Evolutionary conservation across 345 rosid genomes (phyloP), one percentile per base, ranked within the genome.

Genomic region (Isatis tinctoria): DNA sequence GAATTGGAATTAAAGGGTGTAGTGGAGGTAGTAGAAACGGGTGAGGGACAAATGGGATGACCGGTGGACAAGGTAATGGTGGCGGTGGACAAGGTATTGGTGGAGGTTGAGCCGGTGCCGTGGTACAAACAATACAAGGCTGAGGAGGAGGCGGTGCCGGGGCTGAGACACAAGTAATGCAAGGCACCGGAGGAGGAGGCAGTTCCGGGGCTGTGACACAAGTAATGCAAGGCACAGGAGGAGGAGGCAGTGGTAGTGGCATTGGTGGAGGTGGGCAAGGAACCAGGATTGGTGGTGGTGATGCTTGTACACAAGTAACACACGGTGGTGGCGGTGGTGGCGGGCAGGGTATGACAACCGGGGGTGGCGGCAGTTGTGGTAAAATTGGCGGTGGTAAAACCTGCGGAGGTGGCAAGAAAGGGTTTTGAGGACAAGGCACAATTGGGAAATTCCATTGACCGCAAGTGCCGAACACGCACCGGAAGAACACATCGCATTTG

Each of bases 381-480:
- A 30, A 20, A 43, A 37, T 18, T 0, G 70, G 73, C 7, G 67
- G 75, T 28, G 79, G 69, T 67, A 52, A 74, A 24, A n/a, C 16
- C 12, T 4, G 7, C 13, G 68, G 78, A 76, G 75, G 79, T 63
- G 80, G 75, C 66, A 76, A n/a, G 20, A 76, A 76, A 62, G 80
- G 80, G 53, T 76, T 76, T 70, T 76, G 53, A 76, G 80, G 72
- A 47, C 80, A 76, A 28, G 80, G 75, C 53, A 37, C 37, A 56
- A 70, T 28, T 1, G 75, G 80, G 37, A 76, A 76, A 39, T 64
- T 76, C 80, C 80, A 76, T 63, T 63, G 80, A 57, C 80, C 75
- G 27, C 75, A 76, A 16, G 71, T 62, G n/a, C 16, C 80, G 10
- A 76, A 70, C 8, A 76, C 30, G 27, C 80, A 76, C 18, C 59